Percentiles rank a stretch among this genome's conserved stretches.
Conservation (phyloP, 108 stramenopile genomes). For the Cylindrotheca closterium region DNA sequence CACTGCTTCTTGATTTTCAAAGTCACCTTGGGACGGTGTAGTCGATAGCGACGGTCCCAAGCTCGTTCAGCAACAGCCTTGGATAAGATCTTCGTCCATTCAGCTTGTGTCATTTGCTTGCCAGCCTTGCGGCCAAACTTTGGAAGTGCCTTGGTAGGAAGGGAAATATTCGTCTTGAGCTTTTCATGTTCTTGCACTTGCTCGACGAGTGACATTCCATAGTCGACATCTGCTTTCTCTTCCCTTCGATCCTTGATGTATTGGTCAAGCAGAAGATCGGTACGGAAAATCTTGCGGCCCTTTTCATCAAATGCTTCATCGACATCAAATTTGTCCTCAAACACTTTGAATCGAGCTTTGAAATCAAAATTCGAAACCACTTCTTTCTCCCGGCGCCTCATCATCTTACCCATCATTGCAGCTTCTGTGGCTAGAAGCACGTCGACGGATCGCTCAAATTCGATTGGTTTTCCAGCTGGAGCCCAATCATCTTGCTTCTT, state of each 20-base stretch:
- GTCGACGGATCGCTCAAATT: constrained; percentile 8
- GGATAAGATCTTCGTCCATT: constrained; percentile 14
- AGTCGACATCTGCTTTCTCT: constrained; percentile 8
- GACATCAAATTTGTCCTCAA: constrained; percentile 9
- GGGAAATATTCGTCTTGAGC: constrained; percentile 1
- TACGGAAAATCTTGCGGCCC: constrained; percentile 18
- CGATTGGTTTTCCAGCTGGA: constrained; percentile 11
- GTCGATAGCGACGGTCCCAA: constrained; percentile 32
- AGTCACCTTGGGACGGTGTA: constrained; percentile 24
- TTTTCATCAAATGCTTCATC: constrained; percentile 30
- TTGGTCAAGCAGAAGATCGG: constrained; percentile 19
- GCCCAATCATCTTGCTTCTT: constrained; percentile 21
- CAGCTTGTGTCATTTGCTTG: not conserved
- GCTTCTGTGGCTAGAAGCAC: constrained; percentile 21
- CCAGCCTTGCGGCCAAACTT: not conserved
- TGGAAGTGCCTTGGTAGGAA: constrained; percentile 16
- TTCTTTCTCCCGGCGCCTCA: constrained; percentile 14
- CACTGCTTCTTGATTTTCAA: constrained; percentile 18
- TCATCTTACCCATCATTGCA: constrained; percentile 27
- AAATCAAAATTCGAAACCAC: constrained; percentile 22
- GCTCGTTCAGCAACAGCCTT: constrained; percentile 27
- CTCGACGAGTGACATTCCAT: not conserved
- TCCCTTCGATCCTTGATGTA: constrained; percentile 5
- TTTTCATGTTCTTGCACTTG: constrained; percentile 2
- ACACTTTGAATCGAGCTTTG: not conserved